phyloP scores from a whole-genome alignment of 2,329 filamentous ascomycete genomes.

The Monilinia fructicola region DNA sequence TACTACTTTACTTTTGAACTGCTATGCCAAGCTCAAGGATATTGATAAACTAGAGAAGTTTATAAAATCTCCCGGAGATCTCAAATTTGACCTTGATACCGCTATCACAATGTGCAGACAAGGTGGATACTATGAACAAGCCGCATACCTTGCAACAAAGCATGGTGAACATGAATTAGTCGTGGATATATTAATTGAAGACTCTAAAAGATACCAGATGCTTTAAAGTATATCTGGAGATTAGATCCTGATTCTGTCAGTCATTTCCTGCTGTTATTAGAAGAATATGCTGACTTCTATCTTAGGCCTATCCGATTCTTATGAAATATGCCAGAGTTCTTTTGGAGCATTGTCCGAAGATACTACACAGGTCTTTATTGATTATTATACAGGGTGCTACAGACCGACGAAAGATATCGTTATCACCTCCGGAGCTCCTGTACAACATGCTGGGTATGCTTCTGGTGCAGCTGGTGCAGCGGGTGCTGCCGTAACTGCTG shows the following conservation, averaged over 20 bases:
- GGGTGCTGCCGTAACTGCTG: constrained; percentile 65
- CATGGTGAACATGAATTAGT: constrained; percentile 92
- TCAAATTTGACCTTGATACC: constrained; percentile 96
- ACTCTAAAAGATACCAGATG: constrained; percentile 88
- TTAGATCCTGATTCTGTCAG: constrained; percentile 74
- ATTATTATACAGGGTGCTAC: constrained; percentile 90
- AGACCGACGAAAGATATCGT: constrained; percentile 64
- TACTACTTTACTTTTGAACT: constrained; percentile 91
- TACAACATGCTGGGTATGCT: constrained; percentile 37
- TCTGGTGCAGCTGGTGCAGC: constrained; percentile 48
- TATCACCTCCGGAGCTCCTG: constrained; percentile 30
- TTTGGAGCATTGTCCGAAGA: constrained; percentile 79
- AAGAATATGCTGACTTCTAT: constrained; percentile 23
- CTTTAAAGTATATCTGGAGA: constrained; percentile 87
- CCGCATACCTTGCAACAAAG: constrained; percentile 90
- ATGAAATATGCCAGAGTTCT: constrained; percentile 95
- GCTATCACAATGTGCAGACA: constrained; percentile 97
- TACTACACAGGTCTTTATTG: constrained; percentile 84
- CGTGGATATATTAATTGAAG: constrained; percentile 92
- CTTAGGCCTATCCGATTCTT: constrained; percentile 77
- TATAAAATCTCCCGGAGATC: constrained; percentile 89
- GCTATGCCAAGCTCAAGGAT: constrained; percentile 97
- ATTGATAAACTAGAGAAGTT: constrained; percentile 95
- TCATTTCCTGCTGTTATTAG: constrained; percentile 26
- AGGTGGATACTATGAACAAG: constrained; percentile 95